phyloP scores from a whole-genome alignment of 305 asterid genomes.

The Ruellia speciosa region DNA sequence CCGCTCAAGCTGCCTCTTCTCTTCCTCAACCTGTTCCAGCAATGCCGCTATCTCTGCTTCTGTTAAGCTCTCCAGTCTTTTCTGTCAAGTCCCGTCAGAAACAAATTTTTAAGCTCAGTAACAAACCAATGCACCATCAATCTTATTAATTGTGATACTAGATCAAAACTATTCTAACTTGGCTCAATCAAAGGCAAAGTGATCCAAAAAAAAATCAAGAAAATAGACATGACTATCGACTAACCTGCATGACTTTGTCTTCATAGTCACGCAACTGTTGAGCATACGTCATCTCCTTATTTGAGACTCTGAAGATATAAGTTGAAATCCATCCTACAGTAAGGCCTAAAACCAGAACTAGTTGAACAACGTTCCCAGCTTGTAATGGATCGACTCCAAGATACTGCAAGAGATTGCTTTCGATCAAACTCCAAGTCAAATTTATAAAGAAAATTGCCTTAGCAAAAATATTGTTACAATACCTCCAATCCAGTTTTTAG shows the following conservation, averaged over 20 bases:
- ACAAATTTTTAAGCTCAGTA: too few relatives aligned
- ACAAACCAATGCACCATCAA: neutral
- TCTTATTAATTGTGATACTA: neutral
- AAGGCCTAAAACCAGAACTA: conserved; percentile 79
- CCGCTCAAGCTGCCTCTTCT: conserved; percentile 43
- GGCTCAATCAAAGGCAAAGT: too few relatives aligned
- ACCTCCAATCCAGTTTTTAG: conserved; percentile 86
- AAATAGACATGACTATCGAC: neutral
- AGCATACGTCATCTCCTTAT: conserved; percentile 94
- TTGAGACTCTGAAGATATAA: conserved; percentile 82
- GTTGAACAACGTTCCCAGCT: conserved; percentile 86
- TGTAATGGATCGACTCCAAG: conserved; percentile 77
- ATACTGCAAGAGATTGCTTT: conserved; percentile 39
- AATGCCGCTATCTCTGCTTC: conserved; percentile 73
- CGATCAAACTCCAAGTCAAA: conserved; percentile 3
- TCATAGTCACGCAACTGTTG: conserved; percentile 80
- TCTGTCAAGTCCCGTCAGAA: conserved; percentile 33
- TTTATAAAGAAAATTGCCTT: neutral
- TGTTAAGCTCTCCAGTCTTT: conserved; percentile 85
- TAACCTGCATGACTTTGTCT: conserved; percentile 85
- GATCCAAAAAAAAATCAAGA: too few relatives aligned
- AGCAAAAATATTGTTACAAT: conserved; percentile 11
- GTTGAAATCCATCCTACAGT: conserved; percentile 95
- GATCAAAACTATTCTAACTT: neutral
- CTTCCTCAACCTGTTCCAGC: conserved; percentile 94